phyloP scores from a whole-genome alignment of 306 rosid genomes.

The Lithocarpus polystachyus region DNA sequence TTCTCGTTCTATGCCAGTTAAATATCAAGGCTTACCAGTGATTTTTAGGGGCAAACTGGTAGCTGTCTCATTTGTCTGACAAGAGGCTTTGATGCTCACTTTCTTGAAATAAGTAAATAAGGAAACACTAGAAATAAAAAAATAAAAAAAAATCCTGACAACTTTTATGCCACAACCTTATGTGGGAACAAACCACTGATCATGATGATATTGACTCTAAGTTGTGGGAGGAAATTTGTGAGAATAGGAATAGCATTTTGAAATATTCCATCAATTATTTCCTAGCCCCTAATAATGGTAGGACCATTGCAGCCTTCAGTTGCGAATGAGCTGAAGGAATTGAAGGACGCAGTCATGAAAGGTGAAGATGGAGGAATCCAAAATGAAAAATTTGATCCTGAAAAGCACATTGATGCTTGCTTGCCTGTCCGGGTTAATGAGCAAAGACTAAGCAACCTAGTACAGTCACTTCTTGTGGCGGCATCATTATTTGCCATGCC shows the following conservation, averaged over 20 bases:
- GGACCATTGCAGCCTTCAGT: constrained; percentile 46
- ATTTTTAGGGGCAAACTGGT: too few relatives aligned
- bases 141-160: background rate
- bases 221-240: too few relatives aligned
- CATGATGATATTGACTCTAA: background rate
- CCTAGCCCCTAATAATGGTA: constrained; percentile 3
- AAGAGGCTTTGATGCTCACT: too few relatives aligned
- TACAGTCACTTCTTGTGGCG: constrained; percentile 77
- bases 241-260: too few relatives aligned
- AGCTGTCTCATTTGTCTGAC: too few relatives aligned
- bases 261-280: background rate
- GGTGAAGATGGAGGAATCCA: background rate
- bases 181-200: background rate
- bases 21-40: too few relatives aligned
- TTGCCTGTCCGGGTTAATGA: constrained; percentile 84
- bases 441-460: constrained; percentile 84
- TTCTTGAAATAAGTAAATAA: too few relatives aligned
- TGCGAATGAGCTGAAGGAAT: constrained; percentile 64
- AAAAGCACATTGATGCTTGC: constrained; percentile 66
- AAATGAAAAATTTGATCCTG: constrained; percentile 68
- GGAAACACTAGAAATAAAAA: too few relatives aligned
- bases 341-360: constrained; percentile 56
- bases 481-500: constrained; percentile 73
- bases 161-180: background rate
- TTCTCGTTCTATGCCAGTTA: background rate